phyloP scores from a whole-genome alignment of 345 rosid species.

The Mercurialis annua region DNA sequence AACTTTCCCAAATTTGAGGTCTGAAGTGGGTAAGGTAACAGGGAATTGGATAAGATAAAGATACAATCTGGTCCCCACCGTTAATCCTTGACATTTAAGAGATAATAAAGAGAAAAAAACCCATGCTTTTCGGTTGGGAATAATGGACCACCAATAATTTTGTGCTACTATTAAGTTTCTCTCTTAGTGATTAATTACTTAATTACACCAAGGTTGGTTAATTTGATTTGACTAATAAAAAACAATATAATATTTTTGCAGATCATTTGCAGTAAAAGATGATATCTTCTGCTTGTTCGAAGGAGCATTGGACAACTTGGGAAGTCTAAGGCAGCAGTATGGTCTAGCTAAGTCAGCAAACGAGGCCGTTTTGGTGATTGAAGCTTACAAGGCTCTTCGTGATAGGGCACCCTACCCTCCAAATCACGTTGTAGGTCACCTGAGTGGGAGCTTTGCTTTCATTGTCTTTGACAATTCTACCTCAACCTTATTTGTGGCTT shows the following conservation, averaged over 20 bases:
- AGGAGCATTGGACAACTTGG: slow-evolving; percentile 91
- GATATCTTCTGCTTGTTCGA: slow-evolving; percentile 92
- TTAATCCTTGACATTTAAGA: background rate
- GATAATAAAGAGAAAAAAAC: background rate
- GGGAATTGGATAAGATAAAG: slow-evolving; percentile 6
- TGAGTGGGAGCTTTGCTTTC: slow-evolving; percentile 79
- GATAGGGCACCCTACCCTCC: slow-evolving; percentile 97
- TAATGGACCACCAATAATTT: too few species aligned
- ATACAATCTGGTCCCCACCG: background rate
- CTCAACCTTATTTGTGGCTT: slow-evolving; percentile 73
- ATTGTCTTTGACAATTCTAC: slow-evolving; percentile 83
- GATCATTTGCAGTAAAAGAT: slow-evolving; percentile 89
- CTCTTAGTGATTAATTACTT: background rate
- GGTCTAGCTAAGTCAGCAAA: slow-evolving; percentile 83
- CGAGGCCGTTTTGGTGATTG: slow-evolving; percentile 81
- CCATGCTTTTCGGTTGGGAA: background rate
- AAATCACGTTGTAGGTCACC: slow-evolving; percentile 84
- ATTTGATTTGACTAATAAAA: too few species aligned
- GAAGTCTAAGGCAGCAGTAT: slow-evolving; percentile 88
- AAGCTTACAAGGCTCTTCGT: slow-evolving; percentile 96
- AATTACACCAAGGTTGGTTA: too few species aligned
- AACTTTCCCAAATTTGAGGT: background rate
- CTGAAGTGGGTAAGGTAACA: background rate
- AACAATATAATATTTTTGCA: slow-evolving; percentile 18
- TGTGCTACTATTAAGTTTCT: background rate